Evolutionary conservation across 345 rosid genomes (phyloP).

Genomic region (Camelina laxa): DNA sequence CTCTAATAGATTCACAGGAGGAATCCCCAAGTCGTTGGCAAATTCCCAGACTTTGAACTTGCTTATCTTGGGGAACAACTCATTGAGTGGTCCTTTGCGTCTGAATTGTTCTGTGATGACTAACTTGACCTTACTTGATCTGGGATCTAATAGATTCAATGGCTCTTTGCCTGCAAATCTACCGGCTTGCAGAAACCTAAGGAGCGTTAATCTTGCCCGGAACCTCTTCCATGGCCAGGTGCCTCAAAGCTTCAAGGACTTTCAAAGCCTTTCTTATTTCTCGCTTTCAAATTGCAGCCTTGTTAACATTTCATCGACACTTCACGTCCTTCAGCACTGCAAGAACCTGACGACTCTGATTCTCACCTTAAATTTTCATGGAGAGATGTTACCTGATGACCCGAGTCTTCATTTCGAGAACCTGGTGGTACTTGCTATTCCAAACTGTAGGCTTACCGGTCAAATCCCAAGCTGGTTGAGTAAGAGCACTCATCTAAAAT

Average conservation of each 20-base stretch:
- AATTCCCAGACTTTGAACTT: slow-evolving; percentile 50
- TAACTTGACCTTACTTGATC: slow-evolving; percentile 56
- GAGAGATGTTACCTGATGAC: slow-evolving; percentile 54
- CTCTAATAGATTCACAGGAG: slow-evolving; percentile 55
- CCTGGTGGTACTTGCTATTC: slow-evolving; percentile 53
- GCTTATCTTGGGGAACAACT: slow-evolving; percentile 64
- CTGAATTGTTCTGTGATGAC: slow-evolving; percentile 60
- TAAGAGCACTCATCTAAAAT: slow-evolving; percentile 49
- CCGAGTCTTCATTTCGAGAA: slow-evolving; percentile 51
- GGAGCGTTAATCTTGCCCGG: slow-evolving; percentile 52
- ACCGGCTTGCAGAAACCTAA: slow-evolving; percentile 54
- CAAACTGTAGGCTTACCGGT: slow-evolving; percentile 55
- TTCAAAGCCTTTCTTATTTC: slow-evolving; percentile 53
- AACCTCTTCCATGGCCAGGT: slow-evolving; percentile 53
- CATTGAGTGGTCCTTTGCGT: slow-evolving; percentile 49
- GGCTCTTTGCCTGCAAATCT: slow-evolving; percentile 55
- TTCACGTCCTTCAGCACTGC: slow-evolving; percentile 63
- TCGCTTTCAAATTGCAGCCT: slow-evolving; percentile 58
- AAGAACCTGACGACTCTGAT: slow-evolving; percentile 54
- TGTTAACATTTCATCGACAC: slow-evolving; percentile 51
- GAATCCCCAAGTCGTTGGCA: slow-evolving; percentile 57
- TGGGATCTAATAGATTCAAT: slow-evolving; percentile 52
- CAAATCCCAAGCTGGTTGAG: slow-evolving; percentile 64
- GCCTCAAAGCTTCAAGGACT: slow-evolving; percentile 58
- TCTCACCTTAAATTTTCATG: slow-evolving; percentile 55